A percentile compares a stretch with the other conserved stretches of the same genome.
phyloP scores from a whole-genome alignment of 2,329 filamentous ascomycete species.

The Penicillium corylophilum region DNA sequence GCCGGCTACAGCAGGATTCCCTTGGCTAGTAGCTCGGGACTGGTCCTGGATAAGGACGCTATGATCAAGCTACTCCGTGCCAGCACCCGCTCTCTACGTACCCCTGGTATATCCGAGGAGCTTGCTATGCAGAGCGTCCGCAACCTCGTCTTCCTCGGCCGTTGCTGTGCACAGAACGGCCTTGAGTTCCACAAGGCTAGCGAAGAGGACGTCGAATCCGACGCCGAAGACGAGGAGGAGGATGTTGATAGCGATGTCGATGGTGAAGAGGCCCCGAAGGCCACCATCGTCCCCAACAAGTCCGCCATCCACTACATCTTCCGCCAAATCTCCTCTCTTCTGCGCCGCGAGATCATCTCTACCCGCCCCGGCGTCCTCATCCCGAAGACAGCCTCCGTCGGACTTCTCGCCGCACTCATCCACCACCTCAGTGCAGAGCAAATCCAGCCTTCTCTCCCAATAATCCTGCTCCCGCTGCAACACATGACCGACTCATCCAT shows the following conservation, averaged over 20 bases:
- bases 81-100: constrained; percentile 61
- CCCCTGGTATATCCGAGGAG: constrained; percentile 65
- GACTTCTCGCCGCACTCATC: constrained; percentile 69
- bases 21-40: constrained; percentile 67
- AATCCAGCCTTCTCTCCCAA: constrained; percentile 63
- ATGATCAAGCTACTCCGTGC: constrained; percentile 60
- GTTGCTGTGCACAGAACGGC: constrained; percentile 60
- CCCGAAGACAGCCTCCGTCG: constrained; percentile 73
- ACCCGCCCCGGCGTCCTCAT: constrained; percentile 62
- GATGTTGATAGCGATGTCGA: constrained; percentile 44
- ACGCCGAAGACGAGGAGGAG: constrained; percentile 44
- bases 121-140: constrained; percentile 77
- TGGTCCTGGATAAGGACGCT: constrained; percentile 64
- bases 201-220: constrained; percentile 39
- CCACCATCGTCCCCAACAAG: constrained; percentile 29
- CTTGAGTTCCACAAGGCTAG: constrained; percentile 45
- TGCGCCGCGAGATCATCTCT: constrained; percentile 71
- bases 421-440: constrained; percentile 59
- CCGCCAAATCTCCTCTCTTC: constrained; percentile 71
- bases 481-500: constrained; percentile 81
- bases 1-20: constrained; percentile 57
- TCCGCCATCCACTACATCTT: constrained; percentile 72
- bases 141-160: constrained; percentile 79
- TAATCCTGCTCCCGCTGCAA: constrained; percentile 68
- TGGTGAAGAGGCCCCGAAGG: constrained; percentile 28